phyloP scores from a whole-genome alignment of 2,329 filamentous ascomycete genomes.

The Apiospora rasikravindrae region DNA sequence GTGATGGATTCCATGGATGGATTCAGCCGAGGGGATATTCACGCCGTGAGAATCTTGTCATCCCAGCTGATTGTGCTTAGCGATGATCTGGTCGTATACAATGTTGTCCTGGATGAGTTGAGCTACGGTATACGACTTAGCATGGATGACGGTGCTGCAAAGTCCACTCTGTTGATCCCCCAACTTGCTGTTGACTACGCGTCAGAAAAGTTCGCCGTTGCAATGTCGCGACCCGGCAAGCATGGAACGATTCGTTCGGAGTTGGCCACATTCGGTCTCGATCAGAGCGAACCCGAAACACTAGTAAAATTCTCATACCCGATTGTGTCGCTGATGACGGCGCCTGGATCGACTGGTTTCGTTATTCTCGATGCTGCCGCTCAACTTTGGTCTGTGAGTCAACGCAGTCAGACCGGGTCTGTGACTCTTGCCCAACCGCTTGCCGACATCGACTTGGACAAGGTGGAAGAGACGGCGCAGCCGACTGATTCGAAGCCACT shows the following conservation, averaged over 20 bases:
- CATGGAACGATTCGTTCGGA: constrained; percentile 50
- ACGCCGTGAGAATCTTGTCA: constrained; percentile 73
- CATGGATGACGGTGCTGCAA: constrained; percentile 39
- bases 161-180: constrained; percentile 51
- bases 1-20: constrained; percentile 71
- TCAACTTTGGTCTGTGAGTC: constrained; percentile 68
- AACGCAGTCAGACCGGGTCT: constrained; percentile 61
- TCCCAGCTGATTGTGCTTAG: constrained; percentile 79
- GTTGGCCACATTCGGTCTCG: constrained; percentile 71
- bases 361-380: constrained; percentile 77
- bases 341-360: constrained; percentile 71
- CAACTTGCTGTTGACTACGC: constrained; percentile 74
- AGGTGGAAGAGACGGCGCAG: constrained; percentile 37
- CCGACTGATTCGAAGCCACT: constrained; percentile 34
- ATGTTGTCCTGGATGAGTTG: constrained; percentile 80
- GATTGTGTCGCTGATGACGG: constrained; percentile 71
- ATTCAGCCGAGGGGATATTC: constrained; percentile 68
- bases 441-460: constrained; percentile 56
- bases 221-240: constrained; percentile 46
- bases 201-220: constrained; percentile 70
- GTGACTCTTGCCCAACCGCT: constrained; percentile 60
- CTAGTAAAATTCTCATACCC: constrained; percentile 60
- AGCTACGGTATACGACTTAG: constrained; percentile 68
- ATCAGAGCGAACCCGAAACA: constrained; percentile 63
- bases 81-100: constrained; percentile 76